Evolutionary conservation across 2,329 filamentous ascomycete genomes (phyloP), one percentile per base, ranked within the genome.

Genomic region (Ceratocystis eucalypticola): DNA sequence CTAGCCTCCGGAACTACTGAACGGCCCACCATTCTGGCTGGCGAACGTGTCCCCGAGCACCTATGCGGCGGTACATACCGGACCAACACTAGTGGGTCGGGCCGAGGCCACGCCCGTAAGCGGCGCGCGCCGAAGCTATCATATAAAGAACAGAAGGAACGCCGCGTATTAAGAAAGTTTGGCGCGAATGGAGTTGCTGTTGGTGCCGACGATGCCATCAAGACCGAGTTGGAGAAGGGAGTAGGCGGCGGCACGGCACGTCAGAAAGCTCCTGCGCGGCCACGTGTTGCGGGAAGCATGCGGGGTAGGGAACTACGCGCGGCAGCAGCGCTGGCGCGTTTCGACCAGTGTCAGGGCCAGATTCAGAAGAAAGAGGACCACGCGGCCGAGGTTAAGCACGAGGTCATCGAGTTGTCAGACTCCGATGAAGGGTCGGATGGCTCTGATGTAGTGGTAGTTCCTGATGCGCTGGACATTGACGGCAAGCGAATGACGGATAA

Each of bases 21-120:
- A 70, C 76, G 72, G 53, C 80, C 84, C 61, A 78, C 77, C 0
- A 77, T 84, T 8, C 74, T 74, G 1, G 77, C 79, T 0, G 79
- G 80, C 45, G 85, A 88, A 69, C 73, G 78, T 17, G 76, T 89
- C 59, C 84, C 87, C 0, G 83, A 89, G 72, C 85, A 91, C 73
- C 77, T 94, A 1, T 96, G 91, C 71, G 91, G 91, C 69, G 91
- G 91, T 1, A 91, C 89, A 2, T 96, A 88, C 73, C 79, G 83
- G 61, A 84, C 85, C 1, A 76, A 77, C 33, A 75, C 78, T 50
- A 22, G 48, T 22, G 8, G 48, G 78, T 15, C 17, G 65, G 80
- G 69, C 79, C 81, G 65, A 82, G 81, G 71, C 77, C 37, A 41
- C 3, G 37, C 37, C 12, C 37, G 37, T 15, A 41, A 73, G 1